Evolutionary conservation across 352 stramenopile species (phyloP), one percentile per base, ranked within the genome.

Genomic region (Pythium scleroteichum): DNA sequence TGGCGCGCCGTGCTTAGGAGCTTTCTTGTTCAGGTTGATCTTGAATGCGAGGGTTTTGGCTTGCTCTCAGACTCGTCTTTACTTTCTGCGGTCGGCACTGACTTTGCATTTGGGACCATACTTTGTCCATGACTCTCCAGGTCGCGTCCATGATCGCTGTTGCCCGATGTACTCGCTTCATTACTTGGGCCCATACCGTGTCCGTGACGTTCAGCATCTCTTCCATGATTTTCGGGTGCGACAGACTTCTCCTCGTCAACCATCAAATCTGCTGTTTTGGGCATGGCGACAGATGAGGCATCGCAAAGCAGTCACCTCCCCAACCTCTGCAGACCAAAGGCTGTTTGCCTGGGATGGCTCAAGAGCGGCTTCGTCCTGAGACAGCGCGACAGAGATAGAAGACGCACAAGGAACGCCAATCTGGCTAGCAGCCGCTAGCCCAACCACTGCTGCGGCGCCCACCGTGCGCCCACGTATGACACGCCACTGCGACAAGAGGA

Each of bases 401-500:
- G 29, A 10, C 5, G 10, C 29, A 35, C 5, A 35, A 35, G 29
- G 29, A 10, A 35, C 29, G 29, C 10, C 10, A 10, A 35, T 35
- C 29, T 10, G 29, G 10, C 29, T 35, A 5, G 29, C 29, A 35
- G 29, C 5, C 5, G 5, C 29, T 10, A 35, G 5, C 29, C 29
- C 29, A 35, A 35, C 10, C 5, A 35, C 29, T 10, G 29, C 29
- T 16, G 26, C 48, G 24, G 42, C 29, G 24, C 27, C 16, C 48
- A 22, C 16, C 7, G 16, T 8, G 13, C 50, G 50, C 22, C 50
- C 38, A 19, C 52, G 52, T 16, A 59, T 35, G n/a, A 39, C 24
- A n/a, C 23, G 38, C 39, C 52, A 59, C 24, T 59, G 52, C 4
- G 35, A 23, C 38, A 82, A 53, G 23, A 82, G 51, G n/a, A 61